These are phyloP conservation scores for Wickerhamomyces ciferrii DNA, from an alignment of 805 yeast genomes.

Conservation along the genomic window DNA sequence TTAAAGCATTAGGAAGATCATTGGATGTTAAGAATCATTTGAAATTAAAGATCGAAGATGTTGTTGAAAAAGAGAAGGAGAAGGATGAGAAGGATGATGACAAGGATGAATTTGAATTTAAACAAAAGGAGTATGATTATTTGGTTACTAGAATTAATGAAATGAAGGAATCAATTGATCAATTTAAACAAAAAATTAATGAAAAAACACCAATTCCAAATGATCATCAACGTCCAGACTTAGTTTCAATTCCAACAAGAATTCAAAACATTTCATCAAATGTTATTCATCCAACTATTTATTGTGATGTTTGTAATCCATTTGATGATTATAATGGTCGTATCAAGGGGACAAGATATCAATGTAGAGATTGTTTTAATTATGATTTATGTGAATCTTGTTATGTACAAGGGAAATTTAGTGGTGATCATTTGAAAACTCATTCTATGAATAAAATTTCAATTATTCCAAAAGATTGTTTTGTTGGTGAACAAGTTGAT, in stretches of 20 bases:
- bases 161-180: neutral
- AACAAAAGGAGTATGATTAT: neutral
- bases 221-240: too few species aligned
- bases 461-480: neutral
- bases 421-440: neutral
- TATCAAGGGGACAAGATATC: slow-evolving; percentile 33
- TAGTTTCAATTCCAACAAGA: too few species aligned
- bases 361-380: slow-evolving; percentile 40
- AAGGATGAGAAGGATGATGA: neutral
- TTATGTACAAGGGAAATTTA: slow-evolving; percentile 9
- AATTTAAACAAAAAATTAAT: neutral
- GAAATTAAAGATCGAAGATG: slow-evolving; percentile 21
- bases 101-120: neutral
- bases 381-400: slow-evolving; percentile 39
- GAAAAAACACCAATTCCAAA: too few species aligned
- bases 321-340: neutral
- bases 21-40: slow-evolving; percentile 41
- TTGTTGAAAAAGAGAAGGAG: neutral
- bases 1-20: slow-evolving; percentile 37
- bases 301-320: slow-evolving; percentile 3
- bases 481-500: too few species aligned
- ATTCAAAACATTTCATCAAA: too few species aligned
- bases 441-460: neutral
- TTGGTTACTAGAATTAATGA: neutral
- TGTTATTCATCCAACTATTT: neutral